Evolutionary conservation across 2,329 filamentous ascomycete genomes (phyloP).

Genomic region (Rutstroemia sp.): DNA sequence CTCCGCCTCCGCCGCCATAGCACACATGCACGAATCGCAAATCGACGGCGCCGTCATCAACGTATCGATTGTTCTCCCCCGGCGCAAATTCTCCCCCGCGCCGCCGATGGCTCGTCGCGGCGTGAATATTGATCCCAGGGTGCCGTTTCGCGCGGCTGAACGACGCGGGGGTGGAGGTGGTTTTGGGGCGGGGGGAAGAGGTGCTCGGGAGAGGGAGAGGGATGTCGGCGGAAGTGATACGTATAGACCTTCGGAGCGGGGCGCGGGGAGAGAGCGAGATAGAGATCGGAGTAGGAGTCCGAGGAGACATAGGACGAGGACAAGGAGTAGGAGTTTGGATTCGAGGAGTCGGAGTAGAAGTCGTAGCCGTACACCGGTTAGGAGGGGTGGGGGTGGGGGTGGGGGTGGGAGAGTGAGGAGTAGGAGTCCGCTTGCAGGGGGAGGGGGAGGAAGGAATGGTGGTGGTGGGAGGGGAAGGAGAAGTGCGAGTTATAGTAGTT

Average conservation of each 20-base stretch:
- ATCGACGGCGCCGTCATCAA: slow-evolving; percentile 31
- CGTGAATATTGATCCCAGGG: slow-evolving; percentile 50
- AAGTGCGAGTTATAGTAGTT: slow-evolving; percentile 56
- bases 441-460: slow-evolving; percentile 17
- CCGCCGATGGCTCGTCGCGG: slow-evolving; percentile 65
- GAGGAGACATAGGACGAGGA: not conserved
- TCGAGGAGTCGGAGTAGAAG: not conserved
- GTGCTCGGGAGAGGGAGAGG: slow-evolving; percentile 14
- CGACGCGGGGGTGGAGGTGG: slow-evolving; percentile 6
- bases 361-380: not conserved
- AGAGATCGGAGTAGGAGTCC: not conserved
- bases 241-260: not conserved
- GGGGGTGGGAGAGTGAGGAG: not conserved
- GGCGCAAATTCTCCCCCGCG: slow-evolving; percentile 64
- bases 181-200: not conserved
- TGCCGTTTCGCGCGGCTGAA: slow-evolving; percentile 11
- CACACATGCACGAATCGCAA: slow-evolving; percentile 97
- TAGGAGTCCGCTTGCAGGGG: not conserved
- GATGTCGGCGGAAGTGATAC: not conserved
- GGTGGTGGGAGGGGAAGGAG: slow-evolving; percentile 35
- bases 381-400: not conserved
- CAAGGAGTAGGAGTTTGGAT: not conserved
- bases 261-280: not conserved
- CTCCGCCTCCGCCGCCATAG: slow-evolving; percentile 81
- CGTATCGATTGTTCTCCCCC: slow-evolving; percentile 31